Conservation (phyloP, 345 rosid genomes). For the Isatis tinctoria region DNA sequence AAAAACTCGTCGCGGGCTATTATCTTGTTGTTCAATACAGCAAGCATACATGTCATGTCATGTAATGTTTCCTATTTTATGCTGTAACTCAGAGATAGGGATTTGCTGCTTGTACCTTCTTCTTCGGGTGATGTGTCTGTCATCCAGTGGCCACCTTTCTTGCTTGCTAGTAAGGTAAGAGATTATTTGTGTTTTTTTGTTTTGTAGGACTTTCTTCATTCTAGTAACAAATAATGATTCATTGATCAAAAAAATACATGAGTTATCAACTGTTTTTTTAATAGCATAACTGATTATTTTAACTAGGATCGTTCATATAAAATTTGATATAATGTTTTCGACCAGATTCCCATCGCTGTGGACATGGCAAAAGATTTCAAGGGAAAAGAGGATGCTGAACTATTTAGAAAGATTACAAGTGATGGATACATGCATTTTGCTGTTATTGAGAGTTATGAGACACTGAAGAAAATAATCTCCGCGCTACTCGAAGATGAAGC, state of each 20-base stretch:
- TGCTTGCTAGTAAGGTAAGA: conserved; percentile 96
- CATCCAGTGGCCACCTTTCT: conserved; percentile 94
- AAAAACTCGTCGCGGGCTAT: not conserved
- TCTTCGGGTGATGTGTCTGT: conserved; percentile 61
- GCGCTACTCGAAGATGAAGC: conserved; percentile 59
- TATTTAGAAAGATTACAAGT: conserved; percentile 61
- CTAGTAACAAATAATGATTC: conserved; percentile 2
- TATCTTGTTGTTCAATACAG: not conserved
- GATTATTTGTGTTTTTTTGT: not conserved
- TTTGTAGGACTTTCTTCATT: conserved; percentile 1
- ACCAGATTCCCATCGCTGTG: conserved; percentile 88
- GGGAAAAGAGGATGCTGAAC: conserved; percentile 62
- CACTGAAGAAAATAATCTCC: conserved; percentile 49
- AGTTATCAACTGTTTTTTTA: conserved; percentile 9
- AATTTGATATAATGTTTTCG: not conserved
- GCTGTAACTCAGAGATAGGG: conserved; percentile 57
- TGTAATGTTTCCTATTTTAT: conserved; percentile 21
- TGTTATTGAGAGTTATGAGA: conserved; percentile 76
- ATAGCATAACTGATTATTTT: not conserved
- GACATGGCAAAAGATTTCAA: conserved; percentile 97
- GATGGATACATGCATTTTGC: conserved; percentile 75
- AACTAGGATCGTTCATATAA: not conserved
- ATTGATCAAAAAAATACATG: not conserved
- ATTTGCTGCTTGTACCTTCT: conserved; percentile 89
- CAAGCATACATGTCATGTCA: conserved; percentile 30